These are phyloP conservation scores for Starmerella powellii DNA, from an alignment of 805 yeast genomes.

Conservation along the genomic window DNA sequence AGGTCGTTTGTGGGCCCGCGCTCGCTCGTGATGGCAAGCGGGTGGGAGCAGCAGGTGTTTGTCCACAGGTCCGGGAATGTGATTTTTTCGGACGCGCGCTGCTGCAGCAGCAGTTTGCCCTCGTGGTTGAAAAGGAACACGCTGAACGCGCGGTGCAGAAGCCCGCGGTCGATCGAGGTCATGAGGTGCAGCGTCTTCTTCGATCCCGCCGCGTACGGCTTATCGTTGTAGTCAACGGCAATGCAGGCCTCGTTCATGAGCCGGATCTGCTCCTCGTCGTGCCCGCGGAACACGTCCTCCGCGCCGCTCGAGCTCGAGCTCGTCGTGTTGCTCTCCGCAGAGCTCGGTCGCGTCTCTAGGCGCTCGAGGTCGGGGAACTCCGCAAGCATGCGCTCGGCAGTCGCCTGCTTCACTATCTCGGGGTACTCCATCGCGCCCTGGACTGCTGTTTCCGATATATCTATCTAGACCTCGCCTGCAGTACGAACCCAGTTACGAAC, in stretches of 20 bases:
- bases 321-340: slow-evolving; percentile 16
- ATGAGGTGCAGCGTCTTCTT: slow-evolving; percentile 74
- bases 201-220: slow-evolving; percentile 84
- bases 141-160: slow-evolving; percentile 90
- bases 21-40: slow-evolving; percentile 72
- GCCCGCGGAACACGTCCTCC: slow-evolving; percentile 57
- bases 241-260: slow-evolving; percentile 96
- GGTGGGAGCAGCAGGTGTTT: slow-evolving; percentile 97
- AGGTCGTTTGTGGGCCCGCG: slow-evolving; percentile 46
- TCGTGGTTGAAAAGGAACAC: slow-evolving; percentile 81
- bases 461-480: neutral
- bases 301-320: slow-evolving; percentile 14
- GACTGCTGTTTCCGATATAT: neutral
- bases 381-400: slow-evolving; percentile 20
- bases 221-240: slow-evolving; percentile 77
- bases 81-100: slow-evolving; percentile 91
- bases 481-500: neutral
- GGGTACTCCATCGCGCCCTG: slow-evolving; percentile 18
- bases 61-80: slow-evolving; percentile 98
- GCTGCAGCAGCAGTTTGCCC: slow-evolving; percentile 72
- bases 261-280: slow-evolving; percentile 85
- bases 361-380: slow-evolving; percentile 26
- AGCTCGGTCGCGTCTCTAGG: slow-evolving; percentile 20
- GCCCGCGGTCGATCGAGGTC: slow-evolving; percentile 74
- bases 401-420: slow-evolving; percentile 19